Evolutionary conservation across 2,329 filamentous ascomycete genomes (phyloP).

Genomic region (Knufia petricola): DNA sequence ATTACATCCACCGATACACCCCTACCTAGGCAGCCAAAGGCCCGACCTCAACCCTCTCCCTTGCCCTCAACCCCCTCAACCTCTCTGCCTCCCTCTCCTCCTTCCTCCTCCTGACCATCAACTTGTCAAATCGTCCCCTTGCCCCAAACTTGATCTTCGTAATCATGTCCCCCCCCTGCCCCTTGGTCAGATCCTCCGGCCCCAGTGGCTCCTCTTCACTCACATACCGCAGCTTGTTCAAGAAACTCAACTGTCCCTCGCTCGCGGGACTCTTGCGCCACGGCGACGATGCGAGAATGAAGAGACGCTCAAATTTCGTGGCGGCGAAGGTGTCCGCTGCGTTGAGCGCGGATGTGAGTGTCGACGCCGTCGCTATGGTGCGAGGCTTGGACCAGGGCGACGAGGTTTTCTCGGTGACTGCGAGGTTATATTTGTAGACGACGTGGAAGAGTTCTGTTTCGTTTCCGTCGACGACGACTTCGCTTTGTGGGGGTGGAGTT

Average conservation of each 20-base stretch:
- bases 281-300: slow-evolving; percentile 54
- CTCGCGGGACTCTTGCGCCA: slow-evolving; percentile 64
- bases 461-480: slow-evolving; percentile 1
- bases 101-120: slow-evolving; percentile 44
- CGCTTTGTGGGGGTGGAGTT: too few species aligned
- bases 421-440: slow-evolving; percentile 20
- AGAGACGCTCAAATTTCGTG: slow-evolving; percentile 54
- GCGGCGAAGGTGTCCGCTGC: slow-evolving; percentile 74
- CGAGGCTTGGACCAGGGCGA: slow-evolving; percentile 59
- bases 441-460: slow-evolving; percentile 8
- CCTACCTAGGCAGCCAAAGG: slow-evolving; percentile 27
- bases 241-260: slow-evolving; percentile 36
- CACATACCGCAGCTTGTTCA: slow-evolving; percentile 32
- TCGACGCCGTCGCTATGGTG: slow-evolving; percentile 54
- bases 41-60: slow-evolving; percentile 41
- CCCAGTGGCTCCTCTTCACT: slow-evolving; percentile 51
- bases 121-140: slow-evolving; percentile 49
- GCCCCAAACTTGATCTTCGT: slow-evolving; percentile 83
- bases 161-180: slow-evolving; percentile 80
- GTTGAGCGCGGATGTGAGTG: slow-evolving; percentile 66
- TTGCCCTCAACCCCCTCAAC: slow-evolving; percentile 24
- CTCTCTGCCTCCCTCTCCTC: slow-evolving; percentile 28
- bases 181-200: slow-evolving; percentile 57
- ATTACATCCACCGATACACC: neutral
- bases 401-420: slow-evolving; percentile 23